These are phyloP conservation scores for Agrocybe praecox DNA, from an alignment of 768 basidiomycete species.

Conservation along the genomic window DNA sequence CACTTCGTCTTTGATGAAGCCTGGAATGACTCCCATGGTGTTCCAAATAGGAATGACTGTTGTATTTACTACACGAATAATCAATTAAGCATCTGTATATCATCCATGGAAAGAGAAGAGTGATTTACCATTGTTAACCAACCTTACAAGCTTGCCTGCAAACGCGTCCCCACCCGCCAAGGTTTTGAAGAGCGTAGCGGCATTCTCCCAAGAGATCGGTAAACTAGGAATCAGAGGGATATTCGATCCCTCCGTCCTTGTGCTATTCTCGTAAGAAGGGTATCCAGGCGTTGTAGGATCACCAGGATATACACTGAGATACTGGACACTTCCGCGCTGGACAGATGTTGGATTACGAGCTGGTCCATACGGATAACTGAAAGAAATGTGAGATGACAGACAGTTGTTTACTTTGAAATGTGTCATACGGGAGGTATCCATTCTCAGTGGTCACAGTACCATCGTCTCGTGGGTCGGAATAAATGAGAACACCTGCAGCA, in stretches of 20 bases:
- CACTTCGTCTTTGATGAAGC: conserved; percentile 80
- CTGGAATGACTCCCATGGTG: conserved; percentile 80
- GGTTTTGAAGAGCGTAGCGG: conserved; percentile 54
- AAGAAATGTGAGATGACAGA: not conserved
- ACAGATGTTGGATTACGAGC: conserved; percentile 87
- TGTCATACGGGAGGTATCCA: conserved; percentile 56
- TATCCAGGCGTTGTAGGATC: conserved; percentile 90
- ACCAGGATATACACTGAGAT: conserved; percentile 65
- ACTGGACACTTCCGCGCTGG: conserved; percentile 85
- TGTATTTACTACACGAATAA: conserved; percentile 56
- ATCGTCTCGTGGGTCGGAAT: conserved; percentile 86
- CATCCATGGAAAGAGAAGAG: not conserved
- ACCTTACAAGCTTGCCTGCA: conserved; percentile 45
- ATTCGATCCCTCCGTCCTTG: conserved; percentile 61
- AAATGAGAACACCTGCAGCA: conserved; percentile 77
- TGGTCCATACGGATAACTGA: conserved; percentile 81
- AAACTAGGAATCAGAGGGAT: conserved; percentile 80
- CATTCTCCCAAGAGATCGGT: conserved; percentile 90
- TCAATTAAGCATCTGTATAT: not conserved
- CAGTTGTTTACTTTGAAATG: not conserved
- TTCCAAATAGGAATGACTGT: conserved; percentile 92
- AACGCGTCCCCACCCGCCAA: conserved; percentile 15
- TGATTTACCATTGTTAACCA: conserved; percentile 56
- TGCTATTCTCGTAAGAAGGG: conserved; percentile 84
- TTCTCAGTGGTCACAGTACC: conserved; percentile 76